Evolutionary conservation across 2,329 filamentous ascomycete genomes (phyloP).

Genomic region (Colletotrichum paranaense): DNA sequence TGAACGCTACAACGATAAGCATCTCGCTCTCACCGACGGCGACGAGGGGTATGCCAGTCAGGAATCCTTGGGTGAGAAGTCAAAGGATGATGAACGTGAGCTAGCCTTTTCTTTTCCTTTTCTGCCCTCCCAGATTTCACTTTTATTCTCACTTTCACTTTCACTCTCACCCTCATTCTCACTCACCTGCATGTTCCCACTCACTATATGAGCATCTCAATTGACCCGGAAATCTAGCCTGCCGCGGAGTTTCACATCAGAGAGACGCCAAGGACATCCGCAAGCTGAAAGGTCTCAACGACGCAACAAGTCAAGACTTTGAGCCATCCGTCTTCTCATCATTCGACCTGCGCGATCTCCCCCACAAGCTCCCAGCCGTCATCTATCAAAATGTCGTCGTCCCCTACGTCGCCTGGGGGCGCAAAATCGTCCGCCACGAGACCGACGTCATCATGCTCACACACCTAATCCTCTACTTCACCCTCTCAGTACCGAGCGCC

Average conservation of each 20-base stretch:
- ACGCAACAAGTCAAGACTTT: conserved; percentile 53
- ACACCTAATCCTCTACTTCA: conserved; percentile 78
- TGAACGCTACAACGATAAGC: conserved; percentile 4
- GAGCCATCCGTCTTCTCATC: conserved; percentile 59
- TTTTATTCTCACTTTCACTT: neutral
- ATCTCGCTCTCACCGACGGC: neutral
- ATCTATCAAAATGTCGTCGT: conserved; percentile 43
- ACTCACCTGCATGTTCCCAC: neutral
- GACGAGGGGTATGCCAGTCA: conserved; percentile 12
- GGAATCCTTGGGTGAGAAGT: conserved; percentile 7
- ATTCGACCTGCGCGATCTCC: conserved; percentile 51
- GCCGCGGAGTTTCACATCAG: conserved; percentile 2
- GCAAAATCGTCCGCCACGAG: conserved; percentile 68
- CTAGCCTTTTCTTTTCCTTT: neutral
- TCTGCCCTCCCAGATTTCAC: too few relatives aligned
- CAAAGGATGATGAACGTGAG: conserved; percentile 4
- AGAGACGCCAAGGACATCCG: conserved; percentile 39
- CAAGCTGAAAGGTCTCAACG: conserved; percentile 53
- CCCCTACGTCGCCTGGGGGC: conserved; percentile 69
- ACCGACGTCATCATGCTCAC: conserved; percentile 84
- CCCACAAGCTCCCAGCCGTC: conserved; percentile 44
- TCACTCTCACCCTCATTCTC: neutral
- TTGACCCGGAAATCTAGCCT: neutral
- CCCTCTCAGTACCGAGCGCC: conserved; percentile 77
- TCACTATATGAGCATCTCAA: neutral